Evolutionary conservation across 2,329 filamentous ascomycete genomes (phyloP).

Genomic region (Phialophora macrospora): DNA sequence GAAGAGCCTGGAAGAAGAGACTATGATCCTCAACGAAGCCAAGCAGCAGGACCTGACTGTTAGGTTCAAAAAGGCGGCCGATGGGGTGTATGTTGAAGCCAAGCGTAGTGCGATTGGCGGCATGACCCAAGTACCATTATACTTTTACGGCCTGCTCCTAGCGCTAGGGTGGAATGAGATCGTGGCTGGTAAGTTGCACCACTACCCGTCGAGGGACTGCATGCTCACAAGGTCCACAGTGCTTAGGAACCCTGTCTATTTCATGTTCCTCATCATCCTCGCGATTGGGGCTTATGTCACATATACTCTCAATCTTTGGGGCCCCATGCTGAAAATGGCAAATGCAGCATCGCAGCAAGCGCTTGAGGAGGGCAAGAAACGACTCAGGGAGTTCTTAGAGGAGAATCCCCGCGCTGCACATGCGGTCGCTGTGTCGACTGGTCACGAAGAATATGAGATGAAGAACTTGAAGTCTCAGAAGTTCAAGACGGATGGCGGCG

Average conservation of each 20-base stretch:
- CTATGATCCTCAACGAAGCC: constrained; percentile 86
- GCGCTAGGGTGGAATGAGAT: constrained; percentile 99
- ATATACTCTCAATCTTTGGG: constrained; percentile 92
- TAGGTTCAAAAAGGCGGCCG: constrained; percentile 96
- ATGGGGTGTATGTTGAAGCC: constrained; percentile 96
- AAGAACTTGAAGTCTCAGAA: constrained; percentile 42
- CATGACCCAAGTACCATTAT: constrained; percentile 89
- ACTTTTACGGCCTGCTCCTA: constrained; percentile 88
- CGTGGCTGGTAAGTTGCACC: constrained; percentile 72
- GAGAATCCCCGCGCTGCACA: constrained; percentile 82
- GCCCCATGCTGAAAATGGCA: constrained; percentile 92
- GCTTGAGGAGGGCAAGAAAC: constrained; percentile 87
- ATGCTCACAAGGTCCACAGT: constrained; percentile 61
- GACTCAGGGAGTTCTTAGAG: constrained; percentile 86
- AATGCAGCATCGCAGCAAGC: constrained; percentile 87
- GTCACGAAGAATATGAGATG: constrained; percentile 65
- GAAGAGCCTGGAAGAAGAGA: constrained; percentile 93
- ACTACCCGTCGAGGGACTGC: constrained; percentile 1
- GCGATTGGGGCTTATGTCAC: constrained; percentile 82
- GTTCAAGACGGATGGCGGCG: constrained; percentile 30
- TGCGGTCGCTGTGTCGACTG: constrained; percentile 72
- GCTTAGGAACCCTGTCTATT: constrained; percentile 89
- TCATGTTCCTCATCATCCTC: constrained; percentile 80
- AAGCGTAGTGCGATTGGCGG: constrained; percentile 96
- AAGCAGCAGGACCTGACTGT: constrained; percentile 91